Base-by-base conservation (phyloP, 2,329 filamentous ascomycete genomes). In the Penicillium sclerotigenum region DNA sequence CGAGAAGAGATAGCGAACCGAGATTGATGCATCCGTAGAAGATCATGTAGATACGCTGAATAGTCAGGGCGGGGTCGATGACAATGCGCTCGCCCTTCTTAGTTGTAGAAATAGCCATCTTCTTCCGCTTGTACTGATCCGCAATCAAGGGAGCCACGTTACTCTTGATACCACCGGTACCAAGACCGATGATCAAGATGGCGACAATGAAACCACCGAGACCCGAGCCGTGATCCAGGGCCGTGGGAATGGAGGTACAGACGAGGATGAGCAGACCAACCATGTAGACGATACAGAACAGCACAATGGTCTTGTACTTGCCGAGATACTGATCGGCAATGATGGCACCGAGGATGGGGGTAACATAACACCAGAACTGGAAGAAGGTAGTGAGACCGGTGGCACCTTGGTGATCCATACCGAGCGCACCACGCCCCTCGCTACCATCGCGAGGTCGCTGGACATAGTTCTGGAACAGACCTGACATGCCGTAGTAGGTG, bases 1-100 rank as follows among this genome's bases (percentile, higher is more conserved):
- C 85, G 62, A 90, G 80, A 52, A 83, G 77, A 0, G 83, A 88
- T 7, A 91, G 77, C 1, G 85, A 83, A n/a, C 87, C 88, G 16
- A 91, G 63, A 72, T 91, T 90, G 68, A 90, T 89, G 73, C 84
- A 87, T 70, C 81, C 80, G 73, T 90, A 90, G 76, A 89, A 90
- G 67, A 89, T 82, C 84, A 85, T 88, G 77, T 88, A 89, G 59
- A 89, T 84, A 46, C 85, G 80, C 65, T 87, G 83, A 59, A 86
- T 81, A 1, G 87, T 89, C 52, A 88, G 77, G 37, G 81, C 78
- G 0, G 86, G 86, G 63, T 89, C 86, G 26, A 88, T 81, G 60
- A 90, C 80, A 52, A 89, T 84, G 18, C 78, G 76, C 68, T 82
- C 75, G 20, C 80, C 81, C 43, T 74, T 76, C 59, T 74, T 71